Evolutionary conservation across 148 eudicot genomes (phyloP).

Genomic region (Rhododendron williamsianum): DNA sequence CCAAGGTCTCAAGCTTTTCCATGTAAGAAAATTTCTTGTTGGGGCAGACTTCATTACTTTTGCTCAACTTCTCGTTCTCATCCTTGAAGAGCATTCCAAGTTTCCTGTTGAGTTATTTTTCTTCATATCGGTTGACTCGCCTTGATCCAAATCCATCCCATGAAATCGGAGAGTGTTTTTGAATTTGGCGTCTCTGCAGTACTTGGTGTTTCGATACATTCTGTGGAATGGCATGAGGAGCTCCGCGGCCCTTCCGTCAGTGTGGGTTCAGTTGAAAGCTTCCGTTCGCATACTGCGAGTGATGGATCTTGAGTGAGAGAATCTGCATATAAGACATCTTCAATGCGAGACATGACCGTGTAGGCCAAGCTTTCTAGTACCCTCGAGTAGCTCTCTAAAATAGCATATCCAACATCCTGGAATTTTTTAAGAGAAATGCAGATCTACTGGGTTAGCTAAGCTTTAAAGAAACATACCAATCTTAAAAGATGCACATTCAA

Average conservation of each 20-base stretch:
- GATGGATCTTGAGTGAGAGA: constrained; percentile 27
- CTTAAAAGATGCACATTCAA: background rate
- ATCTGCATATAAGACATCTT: constrained; percentile 50
- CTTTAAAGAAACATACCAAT: background rate
- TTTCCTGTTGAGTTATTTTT: constrained; percentile 23
- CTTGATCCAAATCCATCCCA: constrained; percentile 46
- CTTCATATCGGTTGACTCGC: constrained; percentile 27
- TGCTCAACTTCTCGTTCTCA: constrained; percentile 24
- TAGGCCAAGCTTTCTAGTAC: constrained; percentile 31
- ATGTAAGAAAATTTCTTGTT: constrained; percentile 42
- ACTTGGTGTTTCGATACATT: constrained; percentile 14
- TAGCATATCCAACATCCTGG: constrained; percentile 73
- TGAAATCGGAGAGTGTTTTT: constrained; percentile 42
- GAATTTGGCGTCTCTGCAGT: constrained; percentile 22
- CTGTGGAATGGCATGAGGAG: constrained; percentile 12
- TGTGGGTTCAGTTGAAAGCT: constrained; percentile 5
- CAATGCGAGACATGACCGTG: constrained; percentile 47
- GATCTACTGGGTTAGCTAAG: background rate
- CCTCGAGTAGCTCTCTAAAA: constrained; percentile 49
- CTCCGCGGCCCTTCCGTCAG: background rate
- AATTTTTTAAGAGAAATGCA: background rate
- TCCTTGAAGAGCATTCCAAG: constrained; percentile 20
- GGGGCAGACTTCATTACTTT: background rate
- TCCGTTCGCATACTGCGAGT: constrained; percentile 9
- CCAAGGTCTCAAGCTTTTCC: constrained; percentile 37